A percentile compares a stretch with the other conserved stretches of the same genome.
phyloP scores from a whole-genome alignment of 768 basidiomycete species.

The Pulveroboletus sp. region DNA sequence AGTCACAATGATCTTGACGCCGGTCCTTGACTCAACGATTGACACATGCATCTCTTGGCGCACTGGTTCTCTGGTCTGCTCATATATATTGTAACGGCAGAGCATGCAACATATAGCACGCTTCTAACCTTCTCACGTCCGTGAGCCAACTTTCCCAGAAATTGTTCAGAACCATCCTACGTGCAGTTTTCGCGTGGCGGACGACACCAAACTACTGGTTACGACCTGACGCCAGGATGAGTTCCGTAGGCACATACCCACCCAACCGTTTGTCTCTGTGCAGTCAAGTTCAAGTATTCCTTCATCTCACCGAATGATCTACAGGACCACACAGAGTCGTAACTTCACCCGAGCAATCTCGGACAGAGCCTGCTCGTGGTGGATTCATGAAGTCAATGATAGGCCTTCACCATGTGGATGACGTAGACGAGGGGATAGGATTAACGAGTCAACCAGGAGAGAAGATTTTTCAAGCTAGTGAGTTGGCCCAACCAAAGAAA shows the following conservation, averaged over 20 bases:
- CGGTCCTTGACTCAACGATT: background rate
- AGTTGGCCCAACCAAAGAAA: conserved; percentile 5
- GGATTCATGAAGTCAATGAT: conserved; percentile 26
- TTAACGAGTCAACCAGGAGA: background rate
- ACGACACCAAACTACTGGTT: background rate
- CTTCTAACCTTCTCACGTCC: background rate
- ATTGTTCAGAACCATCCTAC: no score
- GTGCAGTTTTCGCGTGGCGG: conserved; percentile 1
- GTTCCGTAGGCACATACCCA: conserved; percentile 7
- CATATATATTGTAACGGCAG: conserved; percentile 3
- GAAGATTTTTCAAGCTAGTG: no score
- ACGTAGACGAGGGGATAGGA: conserved; percentile 14
- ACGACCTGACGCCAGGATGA: conserved; percentile 8
- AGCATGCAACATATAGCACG: background rate
- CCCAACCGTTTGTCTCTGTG: conserved; percentile 3
- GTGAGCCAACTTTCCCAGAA: conserved; percentile 4
- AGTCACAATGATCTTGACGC: no score
- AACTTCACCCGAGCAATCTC: conserved; percentile 10
- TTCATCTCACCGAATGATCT: background rate
- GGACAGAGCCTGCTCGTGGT: conserved; percentile 14
- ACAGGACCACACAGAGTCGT: conserved; percentile 14
- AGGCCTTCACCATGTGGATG: conserved; percentile 3
- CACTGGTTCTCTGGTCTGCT: conserved; percentile 1
- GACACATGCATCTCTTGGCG: conserved; percentile 13
- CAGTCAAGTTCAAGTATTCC: background rate